Evolutionary conservation across 2,329 filamentous ascomycete species (phyloP).

Genomic region (Sporothrix pseudoabietina): DNA sequence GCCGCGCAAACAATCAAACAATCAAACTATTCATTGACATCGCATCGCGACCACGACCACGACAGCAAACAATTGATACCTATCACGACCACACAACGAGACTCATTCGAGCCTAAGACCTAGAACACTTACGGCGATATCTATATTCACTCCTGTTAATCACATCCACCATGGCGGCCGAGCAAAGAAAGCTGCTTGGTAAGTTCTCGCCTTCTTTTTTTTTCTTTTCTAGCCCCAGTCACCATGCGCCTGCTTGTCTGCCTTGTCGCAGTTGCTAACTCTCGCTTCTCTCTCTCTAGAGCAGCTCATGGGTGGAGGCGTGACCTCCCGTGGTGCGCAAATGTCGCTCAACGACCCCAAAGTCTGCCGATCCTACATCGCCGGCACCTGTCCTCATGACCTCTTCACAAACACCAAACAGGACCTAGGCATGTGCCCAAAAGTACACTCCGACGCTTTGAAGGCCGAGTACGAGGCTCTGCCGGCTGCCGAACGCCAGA

Average conservation of each 20-base stretch:
- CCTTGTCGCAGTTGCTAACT: constrained; percentile 2
- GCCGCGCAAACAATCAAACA: neutral
- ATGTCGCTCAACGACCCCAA: constrained; percentile 88
- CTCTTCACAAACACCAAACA: constrained; percentile 99
- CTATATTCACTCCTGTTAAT: neutral
- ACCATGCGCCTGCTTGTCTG: neutral
- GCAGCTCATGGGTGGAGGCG: constrained; percentile 84
- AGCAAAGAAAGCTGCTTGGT: constrained; percentile 95
- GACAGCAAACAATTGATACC: neutral
- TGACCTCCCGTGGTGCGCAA: constrained; percentile 73
- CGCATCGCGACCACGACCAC: neutral
- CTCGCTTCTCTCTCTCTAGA: constrained; percentile 54
- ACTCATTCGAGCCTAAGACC: neutral
- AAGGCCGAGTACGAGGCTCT: constrained; percentile 86
- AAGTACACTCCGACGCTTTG: constrained; percentile 83
- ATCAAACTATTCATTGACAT: neutral
- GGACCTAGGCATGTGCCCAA: constrained; percentile 86
- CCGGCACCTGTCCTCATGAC: constrained; percentile 93
- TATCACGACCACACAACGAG: neutral
- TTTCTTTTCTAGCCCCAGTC: neutral
- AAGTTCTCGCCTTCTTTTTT: constrained; percentile 38
- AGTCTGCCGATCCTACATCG: constrained; percentile 92
- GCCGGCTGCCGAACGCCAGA: constrained; percentile 66
- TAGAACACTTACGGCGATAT: neutral
- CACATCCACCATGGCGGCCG: constrained; percentile 72